Base-by-base conservation (phyloP, 2,329 filamentous ascomycete species). In the Amesomyces nigricolor region DNA sequence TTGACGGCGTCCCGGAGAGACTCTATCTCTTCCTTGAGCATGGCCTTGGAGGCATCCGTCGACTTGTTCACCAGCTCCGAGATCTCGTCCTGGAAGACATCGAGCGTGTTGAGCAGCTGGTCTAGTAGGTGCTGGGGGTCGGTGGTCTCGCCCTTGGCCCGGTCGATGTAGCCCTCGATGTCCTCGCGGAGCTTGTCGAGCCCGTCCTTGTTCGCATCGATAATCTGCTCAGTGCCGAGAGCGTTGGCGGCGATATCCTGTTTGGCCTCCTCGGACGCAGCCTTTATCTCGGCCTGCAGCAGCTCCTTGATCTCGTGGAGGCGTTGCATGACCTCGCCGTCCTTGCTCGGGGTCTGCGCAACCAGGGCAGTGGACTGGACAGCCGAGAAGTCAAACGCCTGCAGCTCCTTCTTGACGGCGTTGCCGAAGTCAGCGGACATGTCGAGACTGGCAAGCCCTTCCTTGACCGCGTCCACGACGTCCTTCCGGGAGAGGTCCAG, bases 121-220 rank as follows among this genome's bases (percentile, higher is more conserved):
- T 89, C 84, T 65, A 92, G 80, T 55, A 94, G 86, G 58, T 94
- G 88, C 62, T 92, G 86, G 58, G 91, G 89, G 17, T 81, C 82
- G 1, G 22, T 26, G 22, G 84, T 79, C 1, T 82, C 78, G 57
- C 87, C 87, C 14, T 83, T 78, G 7, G 85, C 82, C 46, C 83
- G 84, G 64, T 91, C 85, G 56, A 94, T 84, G 62, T 95, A 95
- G 43, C 76, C 77, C 63, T 96, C 89, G 53, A 97, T 88, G 56
- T 95, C 88, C 11, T 76, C 73, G 10, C 90, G 85, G 6, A 97
- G 80, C 62, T 82, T 86, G 62, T 95, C 90, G 13, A 96, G 78
- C 0, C 91, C 91, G 66, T 95, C 89, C 63, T 90, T 92, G 43
- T 95, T 86, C 0, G 90, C 88, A 68, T 94, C 89, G 4, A 96